These are phyloP conservation scores for Aspergillus affinis DNA, from an alignment of 495 filamentous ascomycete genomes.

Conservation along the genomic window DNA sequence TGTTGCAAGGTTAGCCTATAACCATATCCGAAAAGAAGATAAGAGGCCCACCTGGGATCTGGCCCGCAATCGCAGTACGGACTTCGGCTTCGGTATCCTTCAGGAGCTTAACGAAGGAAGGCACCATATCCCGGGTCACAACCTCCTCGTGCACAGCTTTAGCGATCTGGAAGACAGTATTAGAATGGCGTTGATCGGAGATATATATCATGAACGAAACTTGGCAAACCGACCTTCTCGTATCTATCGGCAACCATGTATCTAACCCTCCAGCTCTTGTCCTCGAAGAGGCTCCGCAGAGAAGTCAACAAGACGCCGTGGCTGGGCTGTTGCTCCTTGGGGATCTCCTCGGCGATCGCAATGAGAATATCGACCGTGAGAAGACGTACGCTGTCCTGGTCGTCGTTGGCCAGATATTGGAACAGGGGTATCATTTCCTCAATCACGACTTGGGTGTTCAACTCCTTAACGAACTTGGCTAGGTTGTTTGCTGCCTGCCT, in stretches of 20 bases:
- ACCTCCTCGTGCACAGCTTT: constrained; percentile 99
- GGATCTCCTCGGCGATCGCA: constrained; percentile 93
- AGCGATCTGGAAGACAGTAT: constrained; percentile 64
- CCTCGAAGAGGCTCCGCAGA: constrained; percentile 88
- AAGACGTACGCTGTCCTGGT: constrained; percentile 95
- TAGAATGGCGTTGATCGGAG: constrained; percentile 12
- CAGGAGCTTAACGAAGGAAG: constrained; percentile 93
- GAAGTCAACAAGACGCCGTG: constrained; percentile 90
- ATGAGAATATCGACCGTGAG: constrained; percentile 96
- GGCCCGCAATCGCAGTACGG: constrained; percentile 92
- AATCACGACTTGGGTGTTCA: constrained; percentile 85
- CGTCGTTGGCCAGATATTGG: constrained; percentile 91
- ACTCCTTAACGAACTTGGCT: constrained; percentile 95
- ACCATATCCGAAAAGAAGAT: background rate
- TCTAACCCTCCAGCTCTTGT: constrained; percentile 98
- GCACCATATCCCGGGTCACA: constrained; percentile 87
- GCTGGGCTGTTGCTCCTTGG: constrained; percentile 95
- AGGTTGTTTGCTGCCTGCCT: constrained; percentile 94
- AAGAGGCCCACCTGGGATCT: constrained; percentile 75
- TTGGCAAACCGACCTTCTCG: constrained; percentile 69
- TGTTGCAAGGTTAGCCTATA: constrained; percentile 31
- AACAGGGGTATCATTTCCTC: constrained; percentile 99
- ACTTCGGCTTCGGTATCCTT: constrained; percentile 98
- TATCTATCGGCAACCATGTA: constrained; percentile 99
- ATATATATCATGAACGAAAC: constrained; percentile 8